Base-by-base conservation (phyloP, 2,329 filamentous ascomycete species). In the Penicillium paneum region DNA sequence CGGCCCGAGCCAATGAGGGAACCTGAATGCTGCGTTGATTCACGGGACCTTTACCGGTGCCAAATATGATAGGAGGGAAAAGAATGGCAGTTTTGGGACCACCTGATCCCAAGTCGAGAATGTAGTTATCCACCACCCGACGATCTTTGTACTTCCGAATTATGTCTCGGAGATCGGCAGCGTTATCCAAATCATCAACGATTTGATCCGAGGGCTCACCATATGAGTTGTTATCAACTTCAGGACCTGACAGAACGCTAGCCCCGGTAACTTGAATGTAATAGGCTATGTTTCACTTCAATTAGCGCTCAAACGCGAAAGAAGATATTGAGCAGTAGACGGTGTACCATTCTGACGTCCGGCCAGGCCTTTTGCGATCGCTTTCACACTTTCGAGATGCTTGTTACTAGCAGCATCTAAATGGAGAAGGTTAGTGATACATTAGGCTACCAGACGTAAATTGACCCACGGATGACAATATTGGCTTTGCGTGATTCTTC, bases 101-200 rank as follows among this genome's bases (percentile, higher is more conserved):
- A 45, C 70, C 64, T 4, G 70, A 68, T 6, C 72, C 74, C 0
- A 79, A 74, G 0, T 68, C 74, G 0, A 86, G 73, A 21, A 90
- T 79, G 31, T 88, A 78, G 66, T 84, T 82, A 68, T 91, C 88
- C 4, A 89, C 81, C 57, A 84, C 75, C 24, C 86, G 81, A 70
- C 90, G 88, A 24, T 77, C 61, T 81, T 71, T 55, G n/a, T 62
- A 71, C 19, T 64, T 43, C 29, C 67, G 64, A 8, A 73, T 71
- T 7, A 73, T 61, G n/a, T 65, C 63, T 2, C 61, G 67, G 29
- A 76, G 56, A 47, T 73, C 69, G 8, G 54, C 42, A 19, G 63
- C 61, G 39, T 69, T 70, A 5, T 58, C 54, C 0, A 75, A 50
- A 55, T 78, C 76, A 41, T 77, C 69, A 52, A 66, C 75, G 3